Conservation (phyloP, 2,329 filamentous ascomycete species). For the Ophiostoma perfectum region DNA sequence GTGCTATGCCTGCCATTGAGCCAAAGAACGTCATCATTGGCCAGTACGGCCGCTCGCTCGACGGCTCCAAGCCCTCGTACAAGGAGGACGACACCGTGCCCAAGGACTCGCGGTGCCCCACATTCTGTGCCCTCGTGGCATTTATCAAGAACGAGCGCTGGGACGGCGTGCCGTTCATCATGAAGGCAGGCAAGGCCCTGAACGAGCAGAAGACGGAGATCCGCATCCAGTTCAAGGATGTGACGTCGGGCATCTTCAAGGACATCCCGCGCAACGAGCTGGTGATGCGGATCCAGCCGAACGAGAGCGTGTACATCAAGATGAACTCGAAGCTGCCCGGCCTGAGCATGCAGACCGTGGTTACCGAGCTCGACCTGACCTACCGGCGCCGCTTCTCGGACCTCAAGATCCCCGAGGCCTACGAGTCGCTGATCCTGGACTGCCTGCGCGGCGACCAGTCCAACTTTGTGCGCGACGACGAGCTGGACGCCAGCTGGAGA, state of each 20-base stretch:
- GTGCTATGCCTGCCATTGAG: conserved; percentile 88
- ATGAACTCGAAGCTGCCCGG: conserved; percentile 99
- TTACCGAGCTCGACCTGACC: conserved; percentile 95
- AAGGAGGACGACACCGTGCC: conserved; percentile 98
- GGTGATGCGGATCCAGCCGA: conserved; percentile 97
- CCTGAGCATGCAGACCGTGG: conserved; percentile 98
- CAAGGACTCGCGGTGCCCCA: conserved; percentile 94
- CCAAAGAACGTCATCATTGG: conserved; percentile 99
- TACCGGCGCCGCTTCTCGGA: conserved; percentile 98
- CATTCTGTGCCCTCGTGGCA: conserved; percentile 93
- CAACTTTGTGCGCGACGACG: conserved; percentile 96
- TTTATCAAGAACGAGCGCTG: conserved; percentile 99
- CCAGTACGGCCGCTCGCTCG: conserved; percentile 93
- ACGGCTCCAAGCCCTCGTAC: conserved; percentile 94
- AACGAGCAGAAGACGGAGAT: conserved; percentile 99
- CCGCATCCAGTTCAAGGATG: conserved; percentile 98
- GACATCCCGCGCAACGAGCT: conserved; percentile 99
- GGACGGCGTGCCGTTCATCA: conserved; percentile 98
- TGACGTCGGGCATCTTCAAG: conserved; percentile 99
- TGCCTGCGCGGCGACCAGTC: conserved; percentile 98
- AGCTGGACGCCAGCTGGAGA: conserved; percentile 95
- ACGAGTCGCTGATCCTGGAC: conserved; percentile 95
- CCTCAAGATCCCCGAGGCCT: conserved; percentile 98
- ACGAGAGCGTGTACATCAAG: conserved; percentile 99
- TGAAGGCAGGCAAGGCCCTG: conserved; percentile 97